Percentiles rank a stretch among this genome's conserved stretches.
phyloP scores from a whole-genome alignment of 1,139 yeast species.

The Geotrichum aggregatum region DNA sequence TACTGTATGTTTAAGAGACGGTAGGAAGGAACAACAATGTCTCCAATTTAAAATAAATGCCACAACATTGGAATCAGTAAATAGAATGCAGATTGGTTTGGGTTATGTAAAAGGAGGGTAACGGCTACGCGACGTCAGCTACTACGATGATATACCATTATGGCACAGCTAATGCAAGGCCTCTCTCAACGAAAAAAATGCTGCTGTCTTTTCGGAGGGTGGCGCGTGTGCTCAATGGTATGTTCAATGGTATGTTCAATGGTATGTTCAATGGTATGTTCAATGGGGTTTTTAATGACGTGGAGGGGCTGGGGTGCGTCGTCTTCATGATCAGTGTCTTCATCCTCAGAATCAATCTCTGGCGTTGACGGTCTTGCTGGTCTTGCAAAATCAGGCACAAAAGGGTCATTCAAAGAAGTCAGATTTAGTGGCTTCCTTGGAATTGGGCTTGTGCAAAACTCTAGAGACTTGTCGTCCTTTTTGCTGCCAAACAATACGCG shows the following conservation, averaged over 20 bases:
- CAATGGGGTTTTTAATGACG: no score
- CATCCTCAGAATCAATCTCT: slow-evolving; percentile 16
- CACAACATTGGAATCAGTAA: background rate
- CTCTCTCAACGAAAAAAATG: slow-evolving; percentile 7
- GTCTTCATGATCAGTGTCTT: slow-evolving; percentile 10
- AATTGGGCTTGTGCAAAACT: slow-evolving; percentile 7
- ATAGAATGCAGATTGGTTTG: background rate
- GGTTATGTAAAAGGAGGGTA: background rate
- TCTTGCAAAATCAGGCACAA: background rate
- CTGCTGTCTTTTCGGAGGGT: slow-evolving; percentile 7
- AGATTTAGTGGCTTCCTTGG: background rate
- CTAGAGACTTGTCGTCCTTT: slow-evolving; percentile 16
- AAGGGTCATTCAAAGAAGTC: background rate
- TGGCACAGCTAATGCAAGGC: no score
- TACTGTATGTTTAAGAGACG: no score
- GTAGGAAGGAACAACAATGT: background rate
- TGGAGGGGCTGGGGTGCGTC: background rate
- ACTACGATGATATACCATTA: no score
- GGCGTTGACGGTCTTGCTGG: slow-evolving; percentile 8
- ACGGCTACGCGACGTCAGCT: no score
- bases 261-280: no score
- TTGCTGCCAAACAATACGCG: slow-evolving; percentile 24
- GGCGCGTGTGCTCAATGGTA: background rate
- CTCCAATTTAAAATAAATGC: background rate
- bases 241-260: no score